phyloP scores from a whole-genome alignment of 345 rosid genomes.

The Salix purpurea region DNA sequence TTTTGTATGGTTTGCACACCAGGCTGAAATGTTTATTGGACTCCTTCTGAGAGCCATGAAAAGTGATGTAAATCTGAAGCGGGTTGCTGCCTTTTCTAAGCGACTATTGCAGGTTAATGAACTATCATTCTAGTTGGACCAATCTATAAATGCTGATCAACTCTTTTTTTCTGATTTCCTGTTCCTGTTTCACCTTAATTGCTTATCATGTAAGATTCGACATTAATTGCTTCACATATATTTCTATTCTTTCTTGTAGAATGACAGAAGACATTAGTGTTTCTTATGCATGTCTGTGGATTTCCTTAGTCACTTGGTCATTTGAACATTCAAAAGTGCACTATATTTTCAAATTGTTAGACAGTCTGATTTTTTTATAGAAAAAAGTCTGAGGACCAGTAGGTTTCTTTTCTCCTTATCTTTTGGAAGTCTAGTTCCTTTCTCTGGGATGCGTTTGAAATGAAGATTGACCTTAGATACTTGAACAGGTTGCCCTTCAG shows the following conservation, averaged over 20 bases:
- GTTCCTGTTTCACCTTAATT: too few species aligned
- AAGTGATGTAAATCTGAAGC: slow-evolving; percentile 78
- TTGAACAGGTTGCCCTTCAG: slow-evolving; percentile 80
- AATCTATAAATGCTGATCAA: background rate
- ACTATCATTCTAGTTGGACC: background rate
- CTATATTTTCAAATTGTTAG: too few species aligned
- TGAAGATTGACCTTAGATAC: slow-evolving; percentile 16
- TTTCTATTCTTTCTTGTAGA: too few species aligned
- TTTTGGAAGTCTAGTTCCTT: background rate
- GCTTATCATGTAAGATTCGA: too few species aligned
- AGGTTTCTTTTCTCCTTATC: background rate
- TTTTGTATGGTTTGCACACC: slow-evolving; percentile 14
- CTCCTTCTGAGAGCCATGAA: slow-evolving; percentile 91
- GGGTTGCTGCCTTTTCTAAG: slow-evolving; percentile 82
- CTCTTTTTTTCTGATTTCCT: background rate
- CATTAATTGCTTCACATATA: too few species aligned
- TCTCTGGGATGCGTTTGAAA: background rate
- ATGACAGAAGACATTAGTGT: background rate
- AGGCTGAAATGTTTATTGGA: slow-evolving; percentile 95
- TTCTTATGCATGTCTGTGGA: background rate
- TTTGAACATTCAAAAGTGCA: background rate
- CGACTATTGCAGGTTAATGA: slow-evolving; percentile 78
- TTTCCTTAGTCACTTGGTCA: background rate
- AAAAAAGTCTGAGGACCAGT: too few species aligned
- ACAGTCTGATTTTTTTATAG: too few species aligned